Evolutionary conservation across 371 early-diverging fungal genomes (phyloP).

Genomic region (Thermomucor indicae-seudaticae): DNA sequence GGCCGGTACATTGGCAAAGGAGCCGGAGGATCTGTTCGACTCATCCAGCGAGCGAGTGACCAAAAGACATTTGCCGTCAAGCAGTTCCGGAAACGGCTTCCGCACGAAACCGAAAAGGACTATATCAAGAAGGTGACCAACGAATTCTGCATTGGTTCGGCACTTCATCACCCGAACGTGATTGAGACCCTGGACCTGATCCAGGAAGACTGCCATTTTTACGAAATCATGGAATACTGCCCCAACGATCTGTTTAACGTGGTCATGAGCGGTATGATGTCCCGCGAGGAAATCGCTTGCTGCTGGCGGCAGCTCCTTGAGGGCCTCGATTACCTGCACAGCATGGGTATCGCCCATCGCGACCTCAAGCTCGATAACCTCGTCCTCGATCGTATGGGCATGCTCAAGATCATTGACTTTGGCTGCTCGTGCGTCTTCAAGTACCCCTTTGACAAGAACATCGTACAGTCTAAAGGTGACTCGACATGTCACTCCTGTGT

Average conservation of each 20-base stretch:
- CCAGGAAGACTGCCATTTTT: constrained; percentile 55
- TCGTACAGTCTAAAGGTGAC: constrained; percentile 55
- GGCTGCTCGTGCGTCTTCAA: constrained; percentile 81
- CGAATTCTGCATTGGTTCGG: constrained; percentile 84
- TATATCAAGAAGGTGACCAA: constrained; percentile 81
- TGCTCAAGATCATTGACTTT: constrained; percentile 92
- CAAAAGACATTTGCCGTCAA: constrained; percentile 73
- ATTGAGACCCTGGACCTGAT: constrained; percentile 85
- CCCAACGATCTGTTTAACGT: constrained; percentile 74
- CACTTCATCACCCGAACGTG: constrained; percentile 79
- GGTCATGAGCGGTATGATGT: constrained; percentile 67
- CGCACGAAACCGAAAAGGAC: constrained; percentile 66
- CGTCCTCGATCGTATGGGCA: constrained; percentile 61
- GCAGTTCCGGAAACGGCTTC: constrained; percentile 70
- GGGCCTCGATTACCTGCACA: constrained; percentile 71
- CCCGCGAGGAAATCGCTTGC: constrained; percentile 61
- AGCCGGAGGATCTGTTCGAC: constrained; percentile 73
- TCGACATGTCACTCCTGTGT: not conserved
- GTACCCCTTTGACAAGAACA: constrained; percentile 58
- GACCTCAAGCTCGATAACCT: constrained; percentile 90
- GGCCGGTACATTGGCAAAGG: constrained; percentile 73
- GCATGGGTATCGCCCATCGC: constrained; percentile 80
- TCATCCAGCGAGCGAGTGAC: constrained; percentile 53
- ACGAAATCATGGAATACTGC: constrained; percentile 82
- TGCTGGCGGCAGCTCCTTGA: constrained; percentile 72